Base-by-base conservation (phyloP, 495 filamentous ascomycete species). In the Penicillium nucicola region DNA sequence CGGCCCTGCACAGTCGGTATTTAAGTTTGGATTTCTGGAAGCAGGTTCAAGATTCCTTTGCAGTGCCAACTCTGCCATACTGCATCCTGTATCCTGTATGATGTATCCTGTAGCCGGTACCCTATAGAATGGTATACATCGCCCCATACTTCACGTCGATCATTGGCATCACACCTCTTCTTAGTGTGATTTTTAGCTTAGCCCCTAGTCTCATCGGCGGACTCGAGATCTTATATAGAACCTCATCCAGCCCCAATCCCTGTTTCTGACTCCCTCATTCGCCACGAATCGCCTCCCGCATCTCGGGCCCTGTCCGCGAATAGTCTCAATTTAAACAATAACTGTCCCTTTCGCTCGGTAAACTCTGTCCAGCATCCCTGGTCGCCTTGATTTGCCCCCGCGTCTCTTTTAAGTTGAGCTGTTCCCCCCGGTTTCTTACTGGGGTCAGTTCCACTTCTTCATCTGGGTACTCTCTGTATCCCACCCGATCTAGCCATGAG, bases 11-110 rank as follows among this genome's bases (percentile, higher is more conserved):
- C 18, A 19, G 30, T 52, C 33, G 19, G 10, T 14, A 30, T 41
- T 46, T 30, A 36, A 18, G 37, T 39, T 38, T 38, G 11, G 38
- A 23, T 55, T 45, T 55, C 13, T 49, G 52, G 52, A 55, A 28
- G 5, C 5, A 8, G 25, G 25, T 28, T 28, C 25, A 8, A 8
- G n/a, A n/a, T n/a, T n/a, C n/a, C n/a, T n/a, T n/a, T n/a, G n/a
- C n/a, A n/a, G n/a, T n/a, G n/a, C n/a, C n/a, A n/a, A n/a, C n/a
- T n/a, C n/a, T n/a, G n/a, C n/a, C n/a, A n/a, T n/a, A n/a, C n/a
- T n/a, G n/a, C n/a, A n/a, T n/a, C n/a, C n/a, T n/a, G n/a, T n/a
- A n/a, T n/a, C n/a, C n/a, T n/a, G n/a, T n/a, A n/a, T n/a, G n/a
- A n/a, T n/a, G n/a, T n/a, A n/a, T n/a, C n/a, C n/a, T n/a, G n/a